Percentiles rank a stretch among this genome's conserved stretches.
Conservation (phyloP, 108 stramenopile species). For the Pseudonitzschia pungens region DNA sequence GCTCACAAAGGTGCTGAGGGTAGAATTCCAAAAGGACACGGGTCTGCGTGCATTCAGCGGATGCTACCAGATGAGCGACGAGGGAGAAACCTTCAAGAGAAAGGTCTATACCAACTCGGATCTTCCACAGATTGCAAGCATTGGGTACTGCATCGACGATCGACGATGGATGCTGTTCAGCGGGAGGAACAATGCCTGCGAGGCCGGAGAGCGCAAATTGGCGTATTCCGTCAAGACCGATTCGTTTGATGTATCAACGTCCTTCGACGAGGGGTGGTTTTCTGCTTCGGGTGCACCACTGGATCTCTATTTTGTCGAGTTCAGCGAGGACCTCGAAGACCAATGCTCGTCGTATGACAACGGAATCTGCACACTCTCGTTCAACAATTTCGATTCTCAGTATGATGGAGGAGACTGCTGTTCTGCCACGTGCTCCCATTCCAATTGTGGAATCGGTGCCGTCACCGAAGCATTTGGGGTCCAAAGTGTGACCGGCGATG, state of each 20-base stretch:
- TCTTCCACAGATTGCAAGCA: neutral
- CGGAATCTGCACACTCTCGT: neutral
- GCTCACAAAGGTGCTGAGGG: neutral
- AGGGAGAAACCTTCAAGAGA: neutral
- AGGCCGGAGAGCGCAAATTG: neutral
- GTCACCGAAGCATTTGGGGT: neutral
- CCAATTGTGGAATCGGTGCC: conserved; percentile 3
- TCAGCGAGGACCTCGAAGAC: neutral
- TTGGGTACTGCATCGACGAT: neutral
- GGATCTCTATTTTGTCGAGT: neutral
- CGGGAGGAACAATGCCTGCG: no score
- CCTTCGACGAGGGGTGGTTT: neutral
- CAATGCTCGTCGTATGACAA: neutral
- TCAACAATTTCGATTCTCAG: conserved; percentile 4
- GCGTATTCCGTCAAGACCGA: neutral
- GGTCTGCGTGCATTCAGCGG: neutral
- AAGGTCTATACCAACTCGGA: neutral
- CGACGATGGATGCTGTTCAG: conserved; percentile 1
- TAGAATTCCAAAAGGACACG: neutral
- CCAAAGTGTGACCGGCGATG: neutral
- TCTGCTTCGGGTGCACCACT: neutral
- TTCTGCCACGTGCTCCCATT: neutral
- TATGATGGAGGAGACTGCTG: conserved; percentile 20
- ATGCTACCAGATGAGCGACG: neutral
- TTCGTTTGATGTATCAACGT: neutral